Conservation (phyloP, 176 grass and related monocot species). For the Phoenix dactylifera region DNA sequence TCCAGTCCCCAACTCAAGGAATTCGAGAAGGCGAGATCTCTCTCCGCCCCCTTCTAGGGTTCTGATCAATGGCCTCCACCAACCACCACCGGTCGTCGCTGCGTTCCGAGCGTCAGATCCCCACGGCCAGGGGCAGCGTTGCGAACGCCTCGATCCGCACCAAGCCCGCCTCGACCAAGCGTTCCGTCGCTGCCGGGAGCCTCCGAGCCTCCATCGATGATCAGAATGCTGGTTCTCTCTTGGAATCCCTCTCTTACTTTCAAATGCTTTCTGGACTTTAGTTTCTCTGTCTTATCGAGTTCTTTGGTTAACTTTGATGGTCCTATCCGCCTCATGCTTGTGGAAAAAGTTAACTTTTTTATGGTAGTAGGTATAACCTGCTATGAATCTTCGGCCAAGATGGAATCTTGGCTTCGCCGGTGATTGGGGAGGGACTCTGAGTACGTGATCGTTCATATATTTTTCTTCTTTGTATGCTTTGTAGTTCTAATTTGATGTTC, state of each 20-base stretch:
- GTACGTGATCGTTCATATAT: too few relatives aligned
- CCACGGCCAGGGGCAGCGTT: conserved; percentile 6
- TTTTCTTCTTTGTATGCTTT: too few relatives aligned
- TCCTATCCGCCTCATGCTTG: not conserved
- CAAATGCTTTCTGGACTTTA: not conserved
- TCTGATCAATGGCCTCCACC: too few relatives aligned
- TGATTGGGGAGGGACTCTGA: too few relatives aligned
- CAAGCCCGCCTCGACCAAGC: conserved; percentile 26
- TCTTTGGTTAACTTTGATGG: not conserved
- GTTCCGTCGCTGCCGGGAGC: conserved; percentile 7
- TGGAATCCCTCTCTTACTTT: not conserved
- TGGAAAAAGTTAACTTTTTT: too few relatives aligned
- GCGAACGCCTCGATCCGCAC: conserved; percentile 14
- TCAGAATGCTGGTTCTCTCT: conserved; percentile 16
- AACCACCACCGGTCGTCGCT: conserved; percentile 6
- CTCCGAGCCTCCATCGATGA: conserved; percentile 14
- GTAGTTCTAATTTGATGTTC: too few relatives aligned
- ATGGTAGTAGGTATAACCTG: too few relatives aligned
- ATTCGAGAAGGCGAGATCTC: too few relatives aligned
- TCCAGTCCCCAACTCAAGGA: too few relatives aligned
- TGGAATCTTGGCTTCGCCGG: too few relatives aligned
- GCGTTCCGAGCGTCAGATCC: conserved; percentile 32
- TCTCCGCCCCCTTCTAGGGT: too few relatives aligned
- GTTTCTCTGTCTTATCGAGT: not conserved
- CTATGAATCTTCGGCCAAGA: too few relatives aligned